phyloP scores from a whole-genome alignment of 495 filamentous ascomycete genomes.

The Tuber umbilicatum region DNA sequence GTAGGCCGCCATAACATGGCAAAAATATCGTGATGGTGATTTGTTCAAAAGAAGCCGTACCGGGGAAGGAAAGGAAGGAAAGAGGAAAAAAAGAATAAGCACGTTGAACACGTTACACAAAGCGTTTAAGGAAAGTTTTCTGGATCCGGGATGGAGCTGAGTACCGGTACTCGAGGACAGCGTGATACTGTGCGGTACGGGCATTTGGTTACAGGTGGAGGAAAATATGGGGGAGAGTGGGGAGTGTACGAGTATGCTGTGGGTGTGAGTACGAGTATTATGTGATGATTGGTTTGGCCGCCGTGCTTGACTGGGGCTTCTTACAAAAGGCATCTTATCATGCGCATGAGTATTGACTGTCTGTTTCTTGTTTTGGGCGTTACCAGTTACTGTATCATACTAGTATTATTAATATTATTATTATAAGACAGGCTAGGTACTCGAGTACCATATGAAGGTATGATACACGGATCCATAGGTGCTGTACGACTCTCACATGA shows the following conservation, averaged over 20 bases:
- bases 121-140: not conserved
- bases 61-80: not conserved
- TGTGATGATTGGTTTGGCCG: not conserved
- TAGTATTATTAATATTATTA: no score
- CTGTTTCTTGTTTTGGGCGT: no score
- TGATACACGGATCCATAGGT: not conserved
- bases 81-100: not conserved
- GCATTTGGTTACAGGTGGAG: not conserved
- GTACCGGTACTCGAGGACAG: not conserved
- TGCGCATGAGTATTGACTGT: no score
- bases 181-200: not conserved
- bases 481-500: not conserved
- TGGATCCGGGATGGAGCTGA: not conserved
- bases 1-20: not conserved
- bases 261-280: not conserved
- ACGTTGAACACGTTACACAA: not conserved
- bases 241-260: not conserved
- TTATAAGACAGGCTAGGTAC: not conserved
- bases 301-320: not conserved
- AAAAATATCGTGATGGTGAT: not conserved
- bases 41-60: not conserved
- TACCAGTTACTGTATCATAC: not conserved
- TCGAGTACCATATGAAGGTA: no score
- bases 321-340: not conserved
- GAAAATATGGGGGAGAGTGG: not conserved